phyloP scores from a whole-genome alignment of 2,329 filamentous ascomycete genomes.

The Fusarium austroafricanum region DNA sequence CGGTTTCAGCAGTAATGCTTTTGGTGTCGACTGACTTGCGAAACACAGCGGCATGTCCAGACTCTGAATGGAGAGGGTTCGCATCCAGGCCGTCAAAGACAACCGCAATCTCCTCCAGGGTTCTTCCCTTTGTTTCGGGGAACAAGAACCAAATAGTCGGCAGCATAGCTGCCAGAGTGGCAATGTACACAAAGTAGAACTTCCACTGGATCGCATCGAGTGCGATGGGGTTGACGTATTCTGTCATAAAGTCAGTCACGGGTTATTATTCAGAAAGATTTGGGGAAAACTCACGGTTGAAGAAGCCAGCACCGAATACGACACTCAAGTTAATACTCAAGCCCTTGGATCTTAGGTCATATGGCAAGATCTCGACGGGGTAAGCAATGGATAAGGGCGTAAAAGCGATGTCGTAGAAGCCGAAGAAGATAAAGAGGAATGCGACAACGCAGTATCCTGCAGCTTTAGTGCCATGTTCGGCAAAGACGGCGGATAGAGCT shows the following conservation, averaged over 20 bases:
- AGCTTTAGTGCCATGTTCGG: not conserved
- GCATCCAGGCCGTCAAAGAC: constrained; percentile 18
- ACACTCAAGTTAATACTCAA: constrained; percentile 23
- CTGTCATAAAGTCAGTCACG: not conserved
- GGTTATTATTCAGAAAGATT: rapidly evolving
- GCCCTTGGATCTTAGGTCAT: constrained; percentile 21
- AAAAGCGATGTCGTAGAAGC: constrained; percentile 33
- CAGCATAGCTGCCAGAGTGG: constrained; percentile 1
- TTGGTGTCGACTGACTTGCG: constrained; percentile 14
- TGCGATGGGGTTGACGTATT: constrained; percentile 33
- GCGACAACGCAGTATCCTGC: constrained; percentile 21
- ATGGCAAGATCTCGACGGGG: constrained; percentile 31
- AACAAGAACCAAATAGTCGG: constrained; percentile 26
- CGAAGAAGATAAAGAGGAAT: constrained; percentile 27
- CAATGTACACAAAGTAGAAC: constrained; percentile 33
- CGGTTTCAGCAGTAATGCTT: not conserved
- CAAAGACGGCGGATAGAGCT: constrained; percentile 12
- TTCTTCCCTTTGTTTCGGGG: constrained; percentile 29
- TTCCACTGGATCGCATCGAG: constrained; percentile 28
- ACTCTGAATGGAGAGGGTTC: not conserved
- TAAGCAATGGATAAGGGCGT: constrained; percentile 17
- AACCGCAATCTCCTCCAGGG: constrained; percentile 28
- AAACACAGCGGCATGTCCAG: not conserved
- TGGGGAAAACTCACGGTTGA: constrained; percentile 4
- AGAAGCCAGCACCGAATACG: constrained; percentile 16